These are phyloP conservation scores for Hymenotorrendiella dingleyae DNA, from an alignment of 2,329 filamentous ascomycete species.

Conservation along the genomic window DNA sequence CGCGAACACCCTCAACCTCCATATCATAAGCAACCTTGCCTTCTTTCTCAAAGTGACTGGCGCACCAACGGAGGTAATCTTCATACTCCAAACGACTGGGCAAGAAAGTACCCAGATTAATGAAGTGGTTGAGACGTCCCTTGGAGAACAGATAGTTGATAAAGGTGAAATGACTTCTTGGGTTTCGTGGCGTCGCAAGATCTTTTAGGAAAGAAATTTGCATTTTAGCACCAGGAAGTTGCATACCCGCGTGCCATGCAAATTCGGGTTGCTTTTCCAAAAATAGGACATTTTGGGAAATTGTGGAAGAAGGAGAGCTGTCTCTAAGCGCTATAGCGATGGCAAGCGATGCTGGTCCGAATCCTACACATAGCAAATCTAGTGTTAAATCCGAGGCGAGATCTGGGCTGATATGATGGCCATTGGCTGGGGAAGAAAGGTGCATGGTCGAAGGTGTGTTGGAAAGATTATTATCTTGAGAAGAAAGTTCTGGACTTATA, in stretches of 20 bases:
- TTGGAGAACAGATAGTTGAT: slow-evolving; percentile 87
- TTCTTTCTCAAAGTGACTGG: slow-evolving; percentile 59
- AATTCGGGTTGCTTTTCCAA: slow-evolving; percentile 80
- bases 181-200: slow-evolving; percentile 81
- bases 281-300: slow-evolving; percentile 57
- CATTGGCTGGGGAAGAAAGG: slow-evolving; percentile 1
- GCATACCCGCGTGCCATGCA: slow-evolving; percentile 93
- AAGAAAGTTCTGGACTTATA: too few relatives aligned
- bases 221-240: slow-evolving; percentile 89
- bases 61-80: slow-evolving; percentile 93
- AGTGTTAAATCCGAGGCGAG: slow-evolving; percentile 52
- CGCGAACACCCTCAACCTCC: slow-evolving; percentile 59
- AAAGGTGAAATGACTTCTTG: slow-evolving; percentile 88
- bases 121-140: slow-evolving; percentile 79
- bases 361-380: slow-evolving; percentile 86
- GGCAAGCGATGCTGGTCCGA: slow-evolving; percentile 84
- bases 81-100: slow-evolving; percentile 86
- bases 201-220: slow-evolving; percentile 98
- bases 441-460: slow-evolving; percentile 9
- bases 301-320: slow-evolving; percentile 46
- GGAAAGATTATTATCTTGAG: too few relatives aligned
- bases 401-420: not conserved
- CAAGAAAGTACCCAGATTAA: slow-evolving; percentile 83
- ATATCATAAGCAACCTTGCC: slow-evolving; percentile 63
- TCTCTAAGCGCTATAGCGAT: slow-evolving; percentile 88